Base-by-base conservation (phyloP, 1,139 yeast genomes). In the Yamadazyma sp. region DNA sequence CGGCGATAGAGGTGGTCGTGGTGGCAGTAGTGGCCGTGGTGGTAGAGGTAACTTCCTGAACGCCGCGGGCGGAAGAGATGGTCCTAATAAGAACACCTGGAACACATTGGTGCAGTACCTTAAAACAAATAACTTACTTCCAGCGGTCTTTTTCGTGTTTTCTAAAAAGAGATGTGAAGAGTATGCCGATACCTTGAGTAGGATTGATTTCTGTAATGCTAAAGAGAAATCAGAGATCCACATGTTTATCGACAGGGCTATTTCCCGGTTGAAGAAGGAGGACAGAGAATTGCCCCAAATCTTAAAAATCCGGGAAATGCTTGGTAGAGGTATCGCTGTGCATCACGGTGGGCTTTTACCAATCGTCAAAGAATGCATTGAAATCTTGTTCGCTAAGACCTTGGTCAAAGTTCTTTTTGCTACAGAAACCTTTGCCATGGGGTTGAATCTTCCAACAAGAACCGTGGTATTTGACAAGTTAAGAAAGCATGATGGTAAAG, bases 401-500 rank as follows among this genome's bases (percentile, higher is more conserved):
- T 71, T 92, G 37, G 87, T 92, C 29, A 90, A 89, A 59, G 95
- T 90, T 0, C 69, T 92, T 36, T 92, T 92, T 67, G 98, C 98
- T 0, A 92, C 99, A 0, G 99, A 92, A 62, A 92, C 99, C 0
- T 92, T 92, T 67, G 96, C 98, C 2, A 94, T 92, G 90, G 99
- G 99, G 10, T 76, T 92, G 54, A 92, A 92, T 58, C 77, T 92
- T 68, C 99, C 99, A 18, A 94, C 98, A 0, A 83, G 95, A 62
- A 92, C 98, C 0, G 99, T 92, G 31, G 92, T 92, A 1, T 92
- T 92, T 59, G 78, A 90, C 43, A 86, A 85, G 34, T 69, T 83
- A 35, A 70, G 94, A 52, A 92, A 92, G 54, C 96, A 89, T 58
- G 98, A 92, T 58, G 97, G 97, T 30, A 76, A 82, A 34, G 76